These are phyloP conservation scores for Leccinum angustisporum DNA, from an alignment of 1,284 basidiomycete genomes.

Conservation along the genomic window DNA sequence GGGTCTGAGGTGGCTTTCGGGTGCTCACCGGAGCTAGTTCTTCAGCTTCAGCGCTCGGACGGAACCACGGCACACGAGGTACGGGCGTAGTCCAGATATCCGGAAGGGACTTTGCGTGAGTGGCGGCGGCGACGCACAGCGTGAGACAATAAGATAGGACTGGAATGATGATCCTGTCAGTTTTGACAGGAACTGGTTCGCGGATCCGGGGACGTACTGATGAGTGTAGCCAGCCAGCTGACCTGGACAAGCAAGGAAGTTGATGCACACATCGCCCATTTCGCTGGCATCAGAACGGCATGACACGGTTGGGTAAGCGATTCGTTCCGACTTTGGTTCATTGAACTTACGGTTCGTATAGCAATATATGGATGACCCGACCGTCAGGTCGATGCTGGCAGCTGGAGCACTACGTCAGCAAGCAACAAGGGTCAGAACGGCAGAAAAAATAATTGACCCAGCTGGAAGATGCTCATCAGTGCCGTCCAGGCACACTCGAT, in stretches of 20 bases:
- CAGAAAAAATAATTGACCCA: conserved; percentile 23
- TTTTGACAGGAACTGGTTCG: neutral
- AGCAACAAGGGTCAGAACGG: neutral
- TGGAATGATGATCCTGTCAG: conserved; percentile 32
- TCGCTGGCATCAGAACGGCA: conserved; percentile 25
- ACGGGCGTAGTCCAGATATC: conserved; percentile 53
- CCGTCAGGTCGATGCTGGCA: conserved; percentile 46
- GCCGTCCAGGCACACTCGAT: conserved; percentile 57
- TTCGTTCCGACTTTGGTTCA: neutral
- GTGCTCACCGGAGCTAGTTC: conserved; percentile 4
- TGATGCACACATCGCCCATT: conserved; percentile 53
- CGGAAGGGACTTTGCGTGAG: conserved; percentile 43
- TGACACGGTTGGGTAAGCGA: conserved; percentile 2
- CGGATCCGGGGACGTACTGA: conserved; percentile 41
- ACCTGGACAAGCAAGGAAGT: conserved; percentile 50
- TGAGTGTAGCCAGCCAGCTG: conserved; percentile 53
- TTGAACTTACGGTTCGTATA: conserved; percentile 36
- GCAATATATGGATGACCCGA: conserved; percentile 42
- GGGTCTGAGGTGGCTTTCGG: conserved; percentile 5
- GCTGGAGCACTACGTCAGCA: conserved; percentile 31
- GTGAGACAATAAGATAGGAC: conserved; percentile 57
- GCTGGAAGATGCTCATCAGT: conserved; percentile 46
- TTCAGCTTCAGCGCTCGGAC: conserved; percentile 8
- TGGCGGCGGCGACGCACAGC: conserved; percentile 44
- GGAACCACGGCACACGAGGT: conserved; percentile 59